Base-by-base conservation (phyloP, 176 grass and related monocot species). In the Aegilops sharonensis region DNA sequence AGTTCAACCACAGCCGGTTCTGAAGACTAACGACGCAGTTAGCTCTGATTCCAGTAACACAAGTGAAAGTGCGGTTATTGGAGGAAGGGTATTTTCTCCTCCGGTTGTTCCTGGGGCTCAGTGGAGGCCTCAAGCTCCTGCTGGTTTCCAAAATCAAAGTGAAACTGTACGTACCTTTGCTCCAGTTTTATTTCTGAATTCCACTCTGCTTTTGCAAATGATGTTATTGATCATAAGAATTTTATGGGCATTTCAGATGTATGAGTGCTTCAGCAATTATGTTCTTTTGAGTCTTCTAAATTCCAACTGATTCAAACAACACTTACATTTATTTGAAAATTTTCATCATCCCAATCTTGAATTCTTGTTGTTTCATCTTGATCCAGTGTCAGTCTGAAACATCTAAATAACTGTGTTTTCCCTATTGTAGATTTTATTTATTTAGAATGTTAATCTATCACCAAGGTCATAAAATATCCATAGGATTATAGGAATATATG, bases 121-220 rank as follows among this genome's bases (percentile, higher is more conserved):
- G 78, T 94, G 92, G 94, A 95, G 90, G 81, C 85, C 90, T 75
- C 93, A 94, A 89, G 82, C 78, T 75, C 62, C 89, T 84, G 60
- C 88, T 85, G 62, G 85, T 85, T 99, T 96, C 68, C 90, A 90
- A 85, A 91, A 89, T 93, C 83, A 90, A 88, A 98, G 83, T 85
- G 97, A 99, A 91, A 87, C 65, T 27, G 97, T 99, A 98, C 9
- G 91, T 82, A 67, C 68, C 37, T 85, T 32, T 36, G 9, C 64
- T 24, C 29, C 72, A 63, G 18, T 76, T 78, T 77, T 62, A 15
- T 57, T 67, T 73, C 64, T 37, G 18, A 65, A 81, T 35, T 68
- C 34, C 29, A 39, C 48, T 68, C 21, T 68, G 34, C 62, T 69
- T 17, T 86, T 81, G 27, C 52, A 69, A 56, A 88, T 78, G 8